Percentiles rank a stretch among this genome's conserved stretches.
Conservation (phyloP, 768 basidiomycete species). For the Lentinula raphanica region DNA sequence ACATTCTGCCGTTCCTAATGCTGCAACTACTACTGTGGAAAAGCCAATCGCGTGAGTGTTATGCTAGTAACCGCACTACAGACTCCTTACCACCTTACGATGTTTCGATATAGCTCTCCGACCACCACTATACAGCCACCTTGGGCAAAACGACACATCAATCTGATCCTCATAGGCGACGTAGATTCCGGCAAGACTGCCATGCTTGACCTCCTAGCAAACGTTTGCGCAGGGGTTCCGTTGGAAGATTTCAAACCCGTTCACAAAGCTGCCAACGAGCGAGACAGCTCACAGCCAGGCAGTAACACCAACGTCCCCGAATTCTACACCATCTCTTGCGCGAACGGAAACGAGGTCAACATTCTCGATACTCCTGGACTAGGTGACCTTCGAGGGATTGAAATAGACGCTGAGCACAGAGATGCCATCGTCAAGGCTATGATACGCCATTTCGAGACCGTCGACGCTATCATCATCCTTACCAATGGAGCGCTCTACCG, state of each 20-base stretch:
- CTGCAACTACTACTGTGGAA: no score
- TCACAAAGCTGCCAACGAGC: background rate
- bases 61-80: no score
- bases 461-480: slow-evolving; percentile 23
- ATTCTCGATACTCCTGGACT: slow-evolving; percentile 26
- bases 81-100: no score
- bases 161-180: slow-evolving; percentile 10
- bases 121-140: slow-evolving; percentile 4
- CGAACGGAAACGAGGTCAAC: slow-evolving; percentile 9
- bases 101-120: background rate
- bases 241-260: background rate
- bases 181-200: slow-evolving; percentile 15
- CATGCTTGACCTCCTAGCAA: slow-evolving; percentile 13
- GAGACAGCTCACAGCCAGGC: background rate
- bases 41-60: no score
- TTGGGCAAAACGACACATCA: background rate
- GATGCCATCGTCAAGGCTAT: slow-evolving; percentile 19
- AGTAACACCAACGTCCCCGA: background rate
- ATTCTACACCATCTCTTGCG: background rate
- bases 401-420: slow-evolving; percentile 20
- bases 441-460: slow-evolving; percentile 10
- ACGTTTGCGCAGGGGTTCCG: slow-evolving; percentile 9
- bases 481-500: slow-evolving; percentile 22
- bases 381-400: slow-evolving; percentile 21
- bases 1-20: no score